Conservation (phyloP, 2,329 filamentous ascomycete genomes). For the Clonostachys rosea region DNA sequence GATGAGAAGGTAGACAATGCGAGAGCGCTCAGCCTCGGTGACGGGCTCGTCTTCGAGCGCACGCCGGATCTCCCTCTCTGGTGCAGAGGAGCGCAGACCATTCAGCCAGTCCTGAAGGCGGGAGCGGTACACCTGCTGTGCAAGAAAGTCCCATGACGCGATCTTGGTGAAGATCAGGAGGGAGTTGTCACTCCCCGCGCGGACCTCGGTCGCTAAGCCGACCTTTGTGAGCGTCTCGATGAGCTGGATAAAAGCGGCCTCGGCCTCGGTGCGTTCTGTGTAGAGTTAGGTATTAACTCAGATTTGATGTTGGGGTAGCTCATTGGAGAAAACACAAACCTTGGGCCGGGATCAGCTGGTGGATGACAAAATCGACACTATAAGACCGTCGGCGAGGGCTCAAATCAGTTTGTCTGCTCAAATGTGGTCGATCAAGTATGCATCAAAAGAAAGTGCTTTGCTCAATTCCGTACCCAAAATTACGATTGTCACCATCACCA, state of each 20-base stretch:
- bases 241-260: conserved; percentile 72
- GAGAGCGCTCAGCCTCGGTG: conserved; percentile 81
- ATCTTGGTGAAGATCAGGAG: conserved; percentile 82
- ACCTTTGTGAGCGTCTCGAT: conserved; percentile 70
- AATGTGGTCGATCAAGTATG: too few species aligned
- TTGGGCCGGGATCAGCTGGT: conserved; percentile 66
- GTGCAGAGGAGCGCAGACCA: conserved; percentile 74
- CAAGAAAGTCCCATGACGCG: conserved; percentile 69
- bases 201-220: conserved; percentile 84
- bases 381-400: not conserved
- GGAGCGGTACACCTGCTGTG: conserved; percentile 77
- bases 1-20: conserved; percentile 83
- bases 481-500: conserved; percentile 4
- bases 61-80: conserved; percentile 65
- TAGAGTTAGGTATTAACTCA: not conserved
- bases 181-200: conserved; percentile 69
- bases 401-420: too few species aligned
- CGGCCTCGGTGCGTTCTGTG: conserved; percentile 63
- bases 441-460: too few species aligned
- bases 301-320: conserved; percentile 1
- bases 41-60: conserved; percentile 71
- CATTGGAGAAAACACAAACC: conserved; percentile 37
- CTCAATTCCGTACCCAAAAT: too few species aligned
- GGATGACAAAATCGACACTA: conserved; percentile 84
- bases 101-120: conserved; percentile 93